Percentiles rank a stretch among this genome's conserved stretches.
Conservation (phyloP, 495 filamentous ascomycete species). For the Penicillium argentinense region DNA sequence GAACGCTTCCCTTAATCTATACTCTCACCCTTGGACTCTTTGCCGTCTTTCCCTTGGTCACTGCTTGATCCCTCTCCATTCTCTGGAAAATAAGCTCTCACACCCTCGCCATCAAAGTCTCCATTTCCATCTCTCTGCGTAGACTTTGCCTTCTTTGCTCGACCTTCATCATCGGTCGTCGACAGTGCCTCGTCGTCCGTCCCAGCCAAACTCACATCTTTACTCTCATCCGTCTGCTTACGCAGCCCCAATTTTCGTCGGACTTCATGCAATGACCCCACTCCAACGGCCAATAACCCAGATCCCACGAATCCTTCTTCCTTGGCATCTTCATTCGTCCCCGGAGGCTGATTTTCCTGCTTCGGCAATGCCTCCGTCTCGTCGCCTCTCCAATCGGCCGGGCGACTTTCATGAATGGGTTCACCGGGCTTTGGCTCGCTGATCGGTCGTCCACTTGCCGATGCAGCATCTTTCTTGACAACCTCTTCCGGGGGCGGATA, state of each 20-base stretch:
- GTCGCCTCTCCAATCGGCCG: slow-evolving; percentile 70
- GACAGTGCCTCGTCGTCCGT: slow-evolving; percentile 50
- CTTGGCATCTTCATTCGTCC: slow-evolving; percentile 7
- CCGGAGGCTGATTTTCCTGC: slow-evolving; percentile 8
- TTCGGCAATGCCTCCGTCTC: neutral
- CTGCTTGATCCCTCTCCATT: neutral
- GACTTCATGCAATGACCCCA: slow-evolving; percentile 22
- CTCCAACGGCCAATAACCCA: slow-evolving; percentile 8
- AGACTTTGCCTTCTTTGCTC: slow-evolving; percentile 7
- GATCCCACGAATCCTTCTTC: slow-evolving; percentile 7
- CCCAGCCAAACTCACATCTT: slow-evolving; percentile 64
- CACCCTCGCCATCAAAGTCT: slow-evolving; percentile 34
- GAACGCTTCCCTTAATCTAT: too few relatives aligned
- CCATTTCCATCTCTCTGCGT: slow-evolving; percentile 12
- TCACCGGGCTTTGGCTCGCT: slow-evolving; percentile 60
- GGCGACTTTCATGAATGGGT: slow-evolving; percentile 61
- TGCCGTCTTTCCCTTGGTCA: neutral
- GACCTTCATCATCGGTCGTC: slow-evolving; percentile 10
- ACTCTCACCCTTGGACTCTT: too few relatives aligned
- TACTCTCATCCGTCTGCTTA: slow-evolving; percentile 58
- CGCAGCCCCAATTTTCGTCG: slow-evolving; percentile 66
- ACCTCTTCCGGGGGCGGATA: slow-evolving; percentile 32
- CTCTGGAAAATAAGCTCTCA: slow-evolving; percentile 29
- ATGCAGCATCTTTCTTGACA: slow-evolving; percentile 17
- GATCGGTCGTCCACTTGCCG: slow-evolving; percentile 43